These are phyloP conservation scores for Hydrangea macrophylla DNA, from an alignment of 148 eudicot genomes.

Conservation along the genomic window DNA sequence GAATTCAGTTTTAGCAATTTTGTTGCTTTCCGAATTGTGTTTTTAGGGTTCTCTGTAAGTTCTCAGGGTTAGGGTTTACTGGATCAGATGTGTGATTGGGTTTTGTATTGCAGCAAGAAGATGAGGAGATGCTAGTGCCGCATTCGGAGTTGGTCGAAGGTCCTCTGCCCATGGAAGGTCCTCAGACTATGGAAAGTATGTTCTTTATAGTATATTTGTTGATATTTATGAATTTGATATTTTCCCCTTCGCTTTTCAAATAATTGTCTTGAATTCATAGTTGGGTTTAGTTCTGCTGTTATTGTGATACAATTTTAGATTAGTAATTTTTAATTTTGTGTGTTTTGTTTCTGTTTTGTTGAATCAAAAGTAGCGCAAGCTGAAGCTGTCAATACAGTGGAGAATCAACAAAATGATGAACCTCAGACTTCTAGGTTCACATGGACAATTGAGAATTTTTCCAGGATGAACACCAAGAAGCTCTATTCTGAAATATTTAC, in stretches of 20 bases:
- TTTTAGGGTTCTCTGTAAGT: slow-evolving; percentile 15
- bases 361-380: slow-evolving; percentile 35
- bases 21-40: neutral
- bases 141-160: slow-evolving; percentile 50
- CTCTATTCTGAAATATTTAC: slow-evolving; percentile 69
- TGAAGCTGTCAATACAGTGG: slow-evolving; percentile 47
- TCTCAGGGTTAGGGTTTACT: slow-evolving; percentile 26
- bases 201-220: neutral
- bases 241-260: no score
- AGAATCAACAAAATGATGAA: slow-evolving; percentile 66
- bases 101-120: slow-evolving; percentile 57
- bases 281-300: slow-evolving; percentile 1
- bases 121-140: slow-evolving; percentile 83
- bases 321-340: no score
- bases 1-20: neutral
- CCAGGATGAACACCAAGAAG: slow-evolving; percentile 61
- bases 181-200: slow-evolving; percentile 73
- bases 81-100: slow-evolving; percentile 36
- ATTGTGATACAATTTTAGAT: no score
- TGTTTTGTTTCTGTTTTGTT: no score
- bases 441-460: slow-evolving; percentile 71
- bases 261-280: neutral
- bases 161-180: slow-evolving; percentile 24
- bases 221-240: neutral
- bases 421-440: slow-evolving; percentile 64